Evolutionary conservation across 2,329 filamentous ascomycete species (phyloP).

Genomic region (Purpureocillium takamizusanense): DNA sequence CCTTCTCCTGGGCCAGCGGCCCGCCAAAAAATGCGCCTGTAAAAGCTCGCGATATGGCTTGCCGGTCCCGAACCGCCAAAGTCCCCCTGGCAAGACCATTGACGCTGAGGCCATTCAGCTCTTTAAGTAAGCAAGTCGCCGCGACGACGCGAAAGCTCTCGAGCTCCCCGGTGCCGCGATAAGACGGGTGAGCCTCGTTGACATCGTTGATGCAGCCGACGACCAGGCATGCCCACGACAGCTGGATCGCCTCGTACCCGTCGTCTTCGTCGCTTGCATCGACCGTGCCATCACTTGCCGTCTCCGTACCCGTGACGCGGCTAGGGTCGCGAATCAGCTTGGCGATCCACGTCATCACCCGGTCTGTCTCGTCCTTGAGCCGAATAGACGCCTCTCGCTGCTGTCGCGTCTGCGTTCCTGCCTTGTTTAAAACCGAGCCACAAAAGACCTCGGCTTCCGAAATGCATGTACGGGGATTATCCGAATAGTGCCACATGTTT

Average conservation of each 20-base stretch:
- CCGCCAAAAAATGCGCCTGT: too few species aligned
- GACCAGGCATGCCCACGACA: slow-evolving; percentile 25
- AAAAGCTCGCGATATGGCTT: too few species aligned
- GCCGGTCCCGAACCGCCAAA: too few species aligned
- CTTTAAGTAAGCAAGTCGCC: slow-evolving; percentile 23
- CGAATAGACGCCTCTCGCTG: slow-evolving; percentile 43
- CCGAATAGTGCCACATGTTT: slow-evolving; percentile 33
- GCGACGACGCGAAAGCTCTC: slow-evolving; percentile 28
- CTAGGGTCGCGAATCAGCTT: slow-evolving; percentile 17
- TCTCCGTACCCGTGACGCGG: too few species aligned
- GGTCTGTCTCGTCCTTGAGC: slow-evolving; percentile 42
- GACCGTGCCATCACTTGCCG: neutral
- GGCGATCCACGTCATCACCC: slow-evolving; percentile 31
- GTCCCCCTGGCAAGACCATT: slow-evolving; percentile 5
- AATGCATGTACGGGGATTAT: slow-evolving; percentile 33
- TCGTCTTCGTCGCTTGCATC: slow-evolving; percentile 6
- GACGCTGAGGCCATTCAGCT: slow-evolving; percentile 12
- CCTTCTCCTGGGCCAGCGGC: too few species aligned
- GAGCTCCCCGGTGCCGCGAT: slow-evolving; percentile 12
- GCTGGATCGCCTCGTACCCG: slow-evolving; percentile 18
- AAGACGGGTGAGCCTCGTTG: neutral
- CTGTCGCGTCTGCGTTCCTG: slow-evolving; percentile 36
- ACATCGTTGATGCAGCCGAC: slow-evolving; percentile 12
- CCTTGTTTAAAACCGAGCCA: slow-evolving; percentile 44
- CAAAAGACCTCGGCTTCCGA: slow-evolving; percentile 46